phyloP scores from a whole-genome alignment of 805 yeast species.

The Suhomyces prunicola region DNA sequence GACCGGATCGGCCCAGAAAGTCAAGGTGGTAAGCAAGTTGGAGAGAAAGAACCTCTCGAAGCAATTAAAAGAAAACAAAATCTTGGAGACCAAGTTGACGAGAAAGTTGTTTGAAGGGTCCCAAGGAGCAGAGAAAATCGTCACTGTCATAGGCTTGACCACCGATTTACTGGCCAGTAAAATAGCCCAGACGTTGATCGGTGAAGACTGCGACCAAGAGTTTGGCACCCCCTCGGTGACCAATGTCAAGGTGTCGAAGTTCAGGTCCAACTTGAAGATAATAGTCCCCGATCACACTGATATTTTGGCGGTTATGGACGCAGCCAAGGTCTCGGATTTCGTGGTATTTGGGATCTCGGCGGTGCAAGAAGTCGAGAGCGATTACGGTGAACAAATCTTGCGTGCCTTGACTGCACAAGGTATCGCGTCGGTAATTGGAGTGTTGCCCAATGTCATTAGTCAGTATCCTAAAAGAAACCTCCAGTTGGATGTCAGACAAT shows the following conservation, averaged over 20 bases:
- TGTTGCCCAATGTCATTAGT: constrained; percentile 66
- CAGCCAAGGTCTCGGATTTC: constrained; percentile 85
- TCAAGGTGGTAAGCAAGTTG: constrained; percentile 41
- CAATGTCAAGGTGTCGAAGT: constrained; percentile 55
- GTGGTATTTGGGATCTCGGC: constrained; percentile 91
- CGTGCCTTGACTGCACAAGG: constrained; percentile 92
- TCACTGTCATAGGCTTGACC: constrained; percentile 78
- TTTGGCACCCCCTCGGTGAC: constrained; percentile 48
- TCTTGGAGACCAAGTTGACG: constrained; percentile 52
- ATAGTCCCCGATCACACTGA: constrained; percentile 67
- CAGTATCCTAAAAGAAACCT: constrained; percentile 71
- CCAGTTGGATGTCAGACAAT: constrained; percentile 58
- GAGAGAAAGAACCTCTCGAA: constrained; percentile 77
- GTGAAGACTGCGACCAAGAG: constrained; percentile 26
- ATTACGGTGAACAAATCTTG: constrained; percentile 82
- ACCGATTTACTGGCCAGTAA: constrained; percentile 58
- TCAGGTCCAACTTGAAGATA: constrained; percentile 71
- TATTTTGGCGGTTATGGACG: constrained; percentile 71
- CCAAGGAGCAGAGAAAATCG: constrained; percentile 77
- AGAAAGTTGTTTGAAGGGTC: constrained; percentile 77
- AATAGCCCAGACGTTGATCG: constrained; percentile 52
- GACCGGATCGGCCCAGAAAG: constrained; percentile 25
- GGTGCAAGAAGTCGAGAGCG: constrained; percentile 70
- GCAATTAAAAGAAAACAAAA: constrained; percentile 75
- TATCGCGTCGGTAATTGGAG: constrained; percentile 76